Base-by-base conservation (phyloP, 1,284 basidiomycete species). In the Apiotrichum domesticum region DNA sequence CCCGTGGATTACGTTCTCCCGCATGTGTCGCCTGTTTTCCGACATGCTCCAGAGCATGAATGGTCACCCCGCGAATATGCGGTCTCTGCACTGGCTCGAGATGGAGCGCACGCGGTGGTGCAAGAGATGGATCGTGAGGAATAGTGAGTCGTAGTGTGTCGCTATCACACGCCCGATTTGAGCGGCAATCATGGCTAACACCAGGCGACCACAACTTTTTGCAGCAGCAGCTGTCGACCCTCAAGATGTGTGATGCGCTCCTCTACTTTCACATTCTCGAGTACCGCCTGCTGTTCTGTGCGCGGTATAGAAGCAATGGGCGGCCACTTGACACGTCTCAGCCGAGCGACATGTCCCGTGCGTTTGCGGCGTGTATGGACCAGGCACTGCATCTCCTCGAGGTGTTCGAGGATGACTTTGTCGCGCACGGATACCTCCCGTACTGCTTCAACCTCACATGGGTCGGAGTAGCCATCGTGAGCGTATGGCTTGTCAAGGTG, bases 241-340 rank as follows among this genome's bases (percentile, higher is more conserved):
- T 66, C 39, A 62, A 58, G 48, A 48, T 65, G 42, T 58, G 57
- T 46, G 60, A 60, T 46, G 39, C 54, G 6, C 56, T 64, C 29
- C 57, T 64, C 46, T 58, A 63, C 40, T 68, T 68, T 52, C 65
- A 67, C 57, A 59, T 68, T 41, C 53, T 53, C 55, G 66, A 67
- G 56, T 66, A 64, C 54, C 59, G 61, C 5, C 57, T 67, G 9
- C 55, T 68, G 21, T 63, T 64, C 37, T 55, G 49, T 9, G 63
- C 61, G 6, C 57, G 65, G 8, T 63, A 63, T 37, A 55, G 57
- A 2, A 37, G 61, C 13, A 50, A 54, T 13, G 54, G 57, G 4
- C 54, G 55, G 11, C 46, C 53, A 6, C 49, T 66, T 32, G 61
- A 66, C 52, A 54, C 55, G 35, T 55, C 56, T 2, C 51, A 63